Evolutionary conservation across 768 basidiomycete genomes (phyloP), one percentile per base, ranked within the genome.

Genomic region (Steccherinum ochraceum): DNA sequence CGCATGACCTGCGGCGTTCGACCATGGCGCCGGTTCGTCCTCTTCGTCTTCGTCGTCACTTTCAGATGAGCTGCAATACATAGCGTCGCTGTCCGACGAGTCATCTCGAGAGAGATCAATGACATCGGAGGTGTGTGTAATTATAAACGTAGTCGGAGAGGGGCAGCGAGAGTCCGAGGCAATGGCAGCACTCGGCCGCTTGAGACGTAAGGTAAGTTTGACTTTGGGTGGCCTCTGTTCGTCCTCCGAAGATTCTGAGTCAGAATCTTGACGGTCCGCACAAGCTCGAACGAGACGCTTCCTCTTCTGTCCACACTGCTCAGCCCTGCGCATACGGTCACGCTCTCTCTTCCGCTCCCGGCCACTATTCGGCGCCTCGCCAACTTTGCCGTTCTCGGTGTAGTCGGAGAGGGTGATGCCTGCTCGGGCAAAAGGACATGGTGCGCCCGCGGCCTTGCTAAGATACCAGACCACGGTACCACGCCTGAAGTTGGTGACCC

Each of bases 401-500:
- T 86, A 86, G 42, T 88, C 80, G 62, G 78, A 84, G 2, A 87
- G 74, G 30, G 80, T 74, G 46, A 90, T 84, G n/a, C 86, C 85
- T 1, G 78, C 83, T 52, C 80, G 74, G 4, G 83, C 70, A 63
- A 90, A 90, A 3, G 87, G 87, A 66, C 87, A 89, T 0, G 83
- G 80, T 4, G 81, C 77, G 46, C 88, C 88, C 7, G 86, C 80
- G 16, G 84, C 84, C 57, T 80, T 78, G 62, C 81, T 82, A 52
- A 90, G 74, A 64, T 89, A 90, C 86, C 86, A 90, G 13, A 90
- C 86, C 60, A 80, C 79, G 41, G 87, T 90, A 24, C 88, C 88
- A 27, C 82, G 77, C 51, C 87, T 75, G 61, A 88, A 90, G 64
- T 86, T 87, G 18, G 87, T 89, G 35, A 74, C 56, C 26, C 84